Conservation (phyloP, 257 asterid genomes). For the Penstemon newberryi region DNA sequence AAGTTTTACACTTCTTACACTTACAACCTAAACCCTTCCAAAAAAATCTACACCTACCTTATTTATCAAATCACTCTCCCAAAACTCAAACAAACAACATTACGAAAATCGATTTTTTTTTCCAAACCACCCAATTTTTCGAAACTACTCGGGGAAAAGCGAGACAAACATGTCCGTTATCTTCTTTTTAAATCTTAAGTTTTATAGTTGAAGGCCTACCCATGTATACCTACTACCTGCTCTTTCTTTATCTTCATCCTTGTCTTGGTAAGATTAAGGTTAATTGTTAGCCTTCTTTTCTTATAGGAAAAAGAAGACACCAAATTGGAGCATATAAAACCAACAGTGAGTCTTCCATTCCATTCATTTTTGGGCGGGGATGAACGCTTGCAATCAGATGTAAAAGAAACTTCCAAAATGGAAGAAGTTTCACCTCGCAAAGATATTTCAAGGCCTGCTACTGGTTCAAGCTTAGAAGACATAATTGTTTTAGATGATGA, state of each 20-base stretch:
- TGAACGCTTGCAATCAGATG: conserved; percentile 34
- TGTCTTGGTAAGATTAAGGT: conserved; percentile 11
- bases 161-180: no score
- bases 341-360: conserved; percentile 76
- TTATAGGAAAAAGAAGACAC: conserved; percentile 49
- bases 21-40: no score
- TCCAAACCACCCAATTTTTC: no score
- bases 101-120: no score
- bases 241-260: background rate
- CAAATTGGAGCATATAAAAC: conserved; percentile 77
- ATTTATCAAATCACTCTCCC: no score
- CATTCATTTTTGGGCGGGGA: conserved; percentile 51
- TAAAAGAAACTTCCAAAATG: conserved; percentile 26
- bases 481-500: conserved; percentile 48
- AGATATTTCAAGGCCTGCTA: conserved; percentile 25
- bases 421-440: conserved; percentile 29
- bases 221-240: background rate
- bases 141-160: no score
- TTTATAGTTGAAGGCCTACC: no score
- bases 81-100: no score
- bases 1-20: no score
- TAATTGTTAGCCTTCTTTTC: conserved; percentile 4
- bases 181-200: no score
- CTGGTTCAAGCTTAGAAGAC: conserved; percentile 47
- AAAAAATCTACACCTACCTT: no score